phyloP scores from a whole-genome alignment of 176 grass and related monocot species.

The Carex cristatella region DNA sequence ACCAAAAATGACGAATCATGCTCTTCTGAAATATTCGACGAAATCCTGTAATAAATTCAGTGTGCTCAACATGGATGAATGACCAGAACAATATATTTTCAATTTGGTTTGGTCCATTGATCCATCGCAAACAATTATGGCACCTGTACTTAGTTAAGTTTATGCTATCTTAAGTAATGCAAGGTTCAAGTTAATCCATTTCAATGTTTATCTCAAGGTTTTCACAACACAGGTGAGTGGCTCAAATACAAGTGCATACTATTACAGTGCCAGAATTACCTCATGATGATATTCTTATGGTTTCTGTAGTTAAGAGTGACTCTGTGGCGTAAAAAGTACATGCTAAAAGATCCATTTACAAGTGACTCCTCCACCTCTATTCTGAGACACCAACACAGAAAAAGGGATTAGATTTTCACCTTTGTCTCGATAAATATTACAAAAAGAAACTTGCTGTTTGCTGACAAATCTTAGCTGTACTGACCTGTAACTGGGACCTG shows the following conservation, averaged over 20 bases:
- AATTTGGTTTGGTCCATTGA: background rate
- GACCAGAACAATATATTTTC: conserved; percentile 6
- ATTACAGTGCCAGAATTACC: conserved; percentile 35
- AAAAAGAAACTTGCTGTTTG: background rate
- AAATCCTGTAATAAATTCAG: conserved; percentile 83
- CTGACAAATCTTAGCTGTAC: conserved; percentile 10
- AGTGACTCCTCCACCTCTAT: conserved; percentile 86
- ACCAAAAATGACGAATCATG: conserved; percentile 75
- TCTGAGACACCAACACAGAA: conserved; percentile 38
- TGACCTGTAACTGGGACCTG: conserved; percentile 65
- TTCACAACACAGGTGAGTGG: background rate
- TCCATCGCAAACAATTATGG: background rate
- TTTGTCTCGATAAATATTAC: background rate
- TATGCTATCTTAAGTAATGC: background rate
- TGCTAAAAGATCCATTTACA: conserved; percentile 86
- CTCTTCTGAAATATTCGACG: conserved; percentile 94
- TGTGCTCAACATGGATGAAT: conserved; percentile 10
- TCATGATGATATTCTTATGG: conserved; percentile 95
- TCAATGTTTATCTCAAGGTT: background rate
- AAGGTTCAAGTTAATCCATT: background rate
- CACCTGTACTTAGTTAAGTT: background rate
- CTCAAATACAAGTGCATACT: background rate
- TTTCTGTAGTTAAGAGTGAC: conserved; percentile 76
- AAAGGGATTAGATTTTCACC: conserved; percentile 12
- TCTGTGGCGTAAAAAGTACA: conserved; percentile 94